Percentiles rank a stretch among this genome's conserved stretches.
Evolutionary conservation across 228 moss, liverwort and hornwort species (phyloP).

Genomic region (Sphagnum fallax): DNA sequence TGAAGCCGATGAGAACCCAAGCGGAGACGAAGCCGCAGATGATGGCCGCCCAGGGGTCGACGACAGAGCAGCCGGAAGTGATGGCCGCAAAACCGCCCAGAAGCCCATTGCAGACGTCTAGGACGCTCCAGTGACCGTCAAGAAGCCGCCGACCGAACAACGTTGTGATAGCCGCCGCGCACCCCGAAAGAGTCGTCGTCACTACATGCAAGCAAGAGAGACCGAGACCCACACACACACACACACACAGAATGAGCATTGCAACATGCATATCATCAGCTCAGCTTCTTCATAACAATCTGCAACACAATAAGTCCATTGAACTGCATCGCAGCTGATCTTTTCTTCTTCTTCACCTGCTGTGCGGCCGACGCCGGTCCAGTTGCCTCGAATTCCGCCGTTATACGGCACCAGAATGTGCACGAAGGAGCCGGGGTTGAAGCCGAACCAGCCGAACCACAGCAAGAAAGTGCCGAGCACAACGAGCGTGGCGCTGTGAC

Average conservation of each 20-base stretch:
- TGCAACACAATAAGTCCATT: no score
- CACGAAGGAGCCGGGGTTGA: constrained; percentile 53
- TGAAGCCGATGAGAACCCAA: constrained; percentile 39
- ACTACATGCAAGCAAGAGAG: neutral
- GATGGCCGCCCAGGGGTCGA: constrained; percentile 57
- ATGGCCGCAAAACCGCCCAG: constrained; percentile 72
- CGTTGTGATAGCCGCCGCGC: constrained; percentile 35
- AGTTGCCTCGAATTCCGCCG: constrained; percentile 23
- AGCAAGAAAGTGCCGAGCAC: constrained; percentile 47
- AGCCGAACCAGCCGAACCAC: constrained; percentile 89
- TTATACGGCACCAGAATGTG: constrained; percentile 18
- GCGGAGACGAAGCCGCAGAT: constrained; percentile 55
- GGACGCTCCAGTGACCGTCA: constrained; percentile 48
- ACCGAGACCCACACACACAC: no score
- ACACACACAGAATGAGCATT: no score
- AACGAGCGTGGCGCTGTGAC: constrained; percentile 42
- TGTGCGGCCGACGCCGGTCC: constrained; percentile 32
- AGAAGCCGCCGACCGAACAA: constrained; percentile 35
- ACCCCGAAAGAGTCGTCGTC: constrained; percentile 41
- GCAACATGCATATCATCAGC: no score
- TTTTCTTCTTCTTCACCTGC: constrained; percentile 1
- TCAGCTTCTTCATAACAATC: no score
- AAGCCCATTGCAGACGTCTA: constrained; percentile 63
- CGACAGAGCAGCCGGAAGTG: constrained; percentile 50
- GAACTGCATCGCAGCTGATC: no score